Conservation (phyloP, 2,329 filamentous ascomycete genomes). For the Aspergillus calidoustus region DNA sequence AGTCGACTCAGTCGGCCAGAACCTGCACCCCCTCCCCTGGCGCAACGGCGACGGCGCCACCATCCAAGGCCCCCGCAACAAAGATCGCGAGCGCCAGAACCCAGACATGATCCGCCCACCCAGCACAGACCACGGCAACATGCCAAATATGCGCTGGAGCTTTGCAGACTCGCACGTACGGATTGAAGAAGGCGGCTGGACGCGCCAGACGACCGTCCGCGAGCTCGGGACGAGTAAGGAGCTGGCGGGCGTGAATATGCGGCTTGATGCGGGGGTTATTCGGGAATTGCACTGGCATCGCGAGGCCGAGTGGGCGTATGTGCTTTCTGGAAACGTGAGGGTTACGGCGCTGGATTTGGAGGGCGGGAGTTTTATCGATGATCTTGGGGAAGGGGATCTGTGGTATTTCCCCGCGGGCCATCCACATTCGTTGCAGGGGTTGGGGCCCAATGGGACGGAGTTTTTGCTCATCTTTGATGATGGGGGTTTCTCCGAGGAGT, state of each 20-base stretch:
- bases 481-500: conserved; percentile 10
- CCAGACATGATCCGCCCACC: conserved; percentile 12
- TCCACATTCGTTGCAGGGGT: conserved; percentile 12
- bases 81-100: conserved; percentile 16
- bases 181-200: conserved; percentile 14
- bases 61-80: conserved; percentile 11
- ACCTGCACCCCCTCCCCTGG: conserved; percentile 11
- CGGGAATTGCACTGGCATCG: conserved; percentile 12
- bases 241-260: conserved; percentile 13
- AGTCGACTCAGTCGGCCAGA: conserved; percentile 9
- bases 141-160: conserved; percentile 14
- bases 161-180: conserved; percentile 13
- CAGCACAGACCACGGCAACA: conserved; percentile 14
- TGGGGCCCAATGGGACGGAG: conserved; percentile 11
- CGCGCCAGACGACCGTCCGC: conserved; percentile 12
- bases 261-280: conserved; percentile 4
- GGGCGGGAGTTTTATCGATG: conserved; percentile 11
- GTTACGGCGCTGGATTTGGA: conserved; percentile 10
- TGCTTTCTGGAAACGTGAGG: conserved; percentile 6
- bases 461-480: conserved; percentile 14
- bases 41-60: conserved; percentile 14
- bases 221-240: conserved; percentile 13
- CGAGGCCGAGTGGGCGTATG: conserved; percentile 15
- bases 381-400: conserved; percentile 10
- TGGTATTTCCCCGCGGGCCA: conserved; percentile 14